Conservation (phyloP, 768 basidiomycete genomes). For the Kwoniella sp. region DNA sequence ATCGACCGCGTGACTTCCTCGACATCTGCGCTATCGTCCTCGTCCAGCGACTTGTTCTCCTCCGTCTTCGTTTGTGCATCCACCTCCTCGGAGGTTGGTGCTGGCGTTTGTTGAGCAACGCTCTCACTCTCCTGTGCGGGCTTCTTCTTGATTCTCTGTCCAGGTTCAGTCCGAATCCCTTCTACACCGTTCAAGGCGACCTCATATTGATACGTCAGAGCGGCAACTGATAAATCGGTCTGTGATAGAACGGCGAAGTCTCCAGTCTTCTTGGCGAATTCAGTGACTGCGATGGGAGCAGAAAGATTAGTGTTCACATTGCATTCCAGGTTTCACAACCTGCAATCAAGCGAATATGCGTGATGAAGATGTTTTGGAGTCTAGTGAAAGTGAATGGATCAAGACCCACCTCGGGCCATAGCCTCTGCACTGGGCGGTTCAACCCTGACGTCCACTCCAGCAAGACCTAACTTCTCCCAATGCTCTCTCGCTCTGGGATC, state of each 20-base stretch:
- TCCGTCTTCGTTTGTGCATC: conserved; percentile 57
- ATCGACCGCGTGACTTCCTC: conserved; percentile 23
- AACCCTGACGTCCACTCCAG: conserved; percentile 61
- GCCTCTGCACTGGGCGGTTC: conserved; percentile 58
- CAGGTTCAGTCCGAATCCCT: conserved; percentile 40
- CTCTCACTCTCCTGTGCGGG: conserved; percentile 26
- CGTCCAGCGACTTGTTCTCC: conserved; percentile 25
- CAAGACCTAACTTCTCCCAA: conserved; percentile 56
- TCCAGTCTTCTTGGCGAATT: conserved; percentile 91
- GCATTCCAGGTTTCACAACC: too few relatives aligned
- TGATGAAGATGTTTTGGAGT: too few relatives aligned
- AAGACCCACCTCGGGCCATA: conserved; percentile 63
- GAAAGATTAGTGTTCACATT: neutral
- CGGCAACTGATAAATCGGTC: conserved; percentile 86
- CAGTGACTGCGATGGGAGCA: conserved; percentile 68
- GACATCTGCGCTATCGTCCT: conserved; percentile 11
- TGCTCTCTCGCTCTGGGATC: conserved; percentile 86
- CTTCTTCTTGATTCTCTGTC: conserved; percentile 28
- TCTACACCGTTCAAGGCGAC: conserved; percentile 58
- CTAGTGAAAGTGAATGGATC: neutral
- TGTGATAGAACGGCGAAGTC: conserved; percentile 90
- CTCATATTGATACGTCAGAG: conserved; percentile 79
- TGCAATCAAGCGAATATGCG: too few relatives aligned
- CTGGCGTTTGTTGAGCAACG: conserved; percentile 19
- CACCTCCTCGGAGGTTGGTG: conserved; percentile 50